A percentile compares a stretch with the other conserved stretches of the same genome.
phyloP scores from a whole-genome alignment of 768 basidiomycete species.

The Obba rivulosa region DNA sequence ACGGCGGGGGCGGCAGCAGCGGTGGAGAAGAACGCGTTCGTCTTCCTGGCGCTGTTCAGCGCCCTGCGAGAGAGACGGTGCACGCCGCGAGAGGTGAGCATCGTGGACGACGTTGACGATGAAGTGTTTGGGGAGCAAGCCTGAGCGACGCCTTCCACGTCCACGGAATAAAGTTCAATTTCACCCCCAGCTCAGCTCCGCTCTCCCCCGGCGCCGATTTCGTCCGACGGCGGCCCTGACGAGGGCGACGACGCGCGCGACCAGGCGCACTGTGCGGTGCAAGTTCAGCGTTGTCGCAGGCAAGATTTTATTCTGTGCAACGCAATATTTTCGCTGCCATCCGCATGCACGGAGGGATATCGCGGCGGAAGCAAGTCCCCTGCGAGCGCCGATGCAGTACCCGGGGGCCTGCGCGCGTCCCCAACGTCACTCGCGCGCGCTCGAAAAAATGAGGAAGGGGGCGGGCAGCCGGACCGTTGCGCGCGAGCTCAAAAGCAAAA shows the following conservation, averaged over 20 bases:
- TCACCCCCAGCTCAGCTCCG: slow-evolving; percentile 19
- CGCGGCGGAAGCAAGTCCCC: no score
- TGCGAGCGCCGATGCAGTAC: no score
- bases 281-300: no score
- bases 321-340: no score
- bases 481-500: neutral
- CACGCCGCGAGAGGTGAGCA: slow-evolving; percentile 86
- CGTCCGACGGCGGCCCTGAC: slow-evolving; percentile 10
- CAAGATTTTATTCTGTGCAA: no score
- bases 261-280: no score
- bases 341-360: no score
- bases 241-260: no score
- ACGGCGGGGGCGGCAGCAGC: slow-evolving; percentile 46
- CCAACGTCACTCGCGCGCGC: no score
- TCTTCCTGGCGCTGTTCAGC: slow-evolving; percentile 67
- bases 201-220: slow-evolving; percentile 21
- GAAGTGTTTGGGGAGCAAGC: slow-evolving; percentile 22
- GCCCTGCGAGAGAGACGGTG: slow-evolving; percentile 85
- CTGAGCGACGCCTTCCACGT: slow-evolving; percentile 19
- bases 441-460: neutral
- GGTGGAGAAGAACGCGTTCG: slow-evolving; percentile 78
- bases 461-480: slow-evolving; percentile 2
- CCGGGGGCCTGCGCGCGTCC: no score
- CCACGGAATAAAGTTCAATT: slow-evolving; percentile 24
- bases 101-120: slow-evolving; percentile 36